Base-by-base conservation (phyloP, 352 stramenopile genomes). In the Saprolegnia diclina region DNA sequence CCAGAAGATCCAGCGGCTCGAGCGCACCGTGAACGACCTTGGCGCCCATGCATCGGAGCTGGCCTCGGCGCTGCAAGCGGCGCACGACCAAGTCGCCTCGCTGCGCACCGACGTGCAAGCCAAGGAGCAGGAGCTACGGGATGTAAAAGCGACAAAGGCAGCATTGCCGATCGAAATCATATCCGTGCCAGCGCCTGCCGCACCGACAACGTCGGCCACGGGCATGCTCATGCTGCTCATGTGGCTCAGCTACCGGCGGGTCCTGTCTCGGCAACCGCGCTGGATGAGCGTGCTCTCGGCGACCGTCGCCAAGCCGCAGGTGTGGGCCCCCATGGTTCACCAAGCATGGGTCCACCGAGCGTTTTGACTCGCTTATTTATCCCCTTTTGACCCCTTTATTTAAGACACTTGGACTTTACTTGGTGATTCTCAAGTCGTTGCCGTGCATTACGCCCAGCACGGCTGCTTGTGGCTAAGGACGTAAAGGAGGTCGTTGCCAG, bases 401-500 rank as follows among this genome's bases (percentile, higher is more conserved):
- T 35, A 35, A 35, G 29, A 35, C 29, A 35, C 29, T 6, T 35
- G 2, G 29, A 35, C 29, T n/a, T n/a, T n/a, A n/a, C n/a, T n/a
- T n/a, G n/a, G n/a, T n/a, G n/a, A n/a, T n/a, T n/a, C n/a, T n/a
- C n/a, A n/a, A n/a, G n/a, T n/a, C n/a, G n/a, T n/a, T n/a, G n/a
- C n/a, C n/a, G n/a, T n/a, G n/a, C n/a, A n/a, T 48, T n/a, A 48
- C 3, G 18, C 42, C 42, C 42, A 48, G 53, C 74, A 87, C 0
- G 86, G 86, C 63, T 94, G 86, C 63, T 90, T 91, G 65, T 89
- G 79, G 19, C 82, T 82, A 26, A 94, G 77, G 64, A 94, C 83
- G 56, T 94, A 94, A n/a, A 94, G 78, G 64, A 92, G 64, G 65
- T 94, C 86, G 72, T 94, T 87, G 19, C 83, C 86, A 11, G 82